phyloP scores from a whole-genome alignment of 768 basidiomycete species.

The Ramaria sp. region DNA sequence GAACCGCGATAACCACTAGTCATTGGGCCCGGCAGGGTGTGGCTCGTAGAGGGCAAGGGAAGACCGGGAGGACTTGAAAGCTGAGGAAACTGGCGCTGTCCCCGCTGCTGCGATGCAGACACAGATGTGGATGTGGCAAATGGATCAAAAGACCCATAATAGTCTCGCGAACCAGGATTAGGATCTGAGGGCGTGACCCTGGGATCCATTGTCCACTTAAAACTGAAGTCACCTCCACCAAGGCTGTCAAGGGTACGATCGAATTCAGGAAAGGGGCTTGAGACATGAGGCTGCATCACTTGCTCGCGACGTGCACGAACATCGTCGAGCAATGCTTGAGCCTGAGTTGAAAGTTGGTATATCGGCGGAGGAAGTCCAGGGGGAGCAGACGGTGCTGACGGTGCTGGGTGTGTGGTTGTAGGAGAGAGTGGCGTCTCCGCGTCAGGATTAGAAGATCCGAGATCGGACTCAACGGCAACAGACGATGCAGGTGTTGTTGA shows the following conservation, averaged over 20 bases:
- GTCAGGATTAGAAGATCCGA: conserved; percentile 33
- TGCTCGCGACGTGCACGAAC: conserved; percentile 66
- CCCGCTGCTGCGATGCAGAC: neutral
- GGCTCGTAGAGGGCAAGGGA: conserved; percentile 24
- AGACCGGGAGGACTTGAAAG: conserved; percentile 41
- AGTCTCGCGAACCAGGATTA: neutral
- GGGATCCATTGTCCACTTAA: conserved; percentile 59
- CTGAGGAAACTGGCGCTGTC: conserved; percentile 2
- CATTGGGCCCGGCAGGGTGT: conserved; percentile 18
- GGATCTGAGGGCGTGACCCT: conserved; percentile 37
- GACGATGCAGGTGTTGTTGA: conserved; percentile 40
- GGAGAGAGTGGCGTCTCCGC: conserved; percentile 25
- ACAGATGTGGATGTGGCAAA: neutral
- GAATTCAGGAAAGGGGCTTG: conserved; percentile 76
- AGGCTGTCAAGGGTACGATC: conserved; percentile 73
- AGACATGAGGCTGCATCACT: conserved; percentile 22
- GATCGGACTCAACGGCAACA: conserved; percentile 38
- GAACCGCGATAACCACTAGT: conserved; percentile 1
- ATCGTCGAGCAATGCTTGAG: conserved; percentile 76
- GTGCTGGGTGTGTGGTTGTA: conserved; percentile 19
- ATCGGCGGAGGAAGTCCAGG: conserved; percentile 31
- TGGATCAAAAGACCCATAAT: conserved; percentile 6
- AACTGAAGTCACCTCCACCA: conserved; percentile 67
- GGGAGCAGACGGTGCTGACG: conserved; percentile 24
- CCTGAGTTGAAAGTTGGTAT: conserved; percentile 83